phyloP scores from a whole-genome alignment of 805 yeast species.

The Metschnikowia peoriensis region DNA sequence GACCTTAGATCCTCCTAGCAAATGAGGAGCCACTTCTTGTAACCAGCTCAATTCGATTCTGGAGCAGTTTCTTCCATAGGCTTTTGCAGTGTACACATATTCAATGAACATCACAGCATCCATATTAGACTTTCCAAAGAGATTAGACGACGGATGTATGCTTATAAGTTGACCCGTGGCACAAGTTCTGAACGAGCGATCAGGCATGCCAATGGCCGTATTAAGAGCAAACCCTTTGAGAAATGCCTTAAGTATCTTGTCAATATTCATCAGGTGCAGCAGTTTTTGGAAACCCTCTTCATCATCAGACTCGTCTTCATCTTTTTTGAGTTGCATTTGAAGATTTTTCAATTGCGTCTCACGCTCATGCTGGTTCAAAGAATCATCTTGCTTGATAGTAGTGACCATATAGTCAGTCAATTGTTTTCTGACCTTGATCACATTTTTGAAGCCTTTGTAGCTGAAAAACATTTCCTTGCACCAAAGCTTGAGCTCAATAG shows the following conservation, averaged over 20 bases:
- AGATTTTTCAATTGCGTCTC: conserved; percentile 26
- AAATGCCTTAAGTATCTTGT: conserved; percentile 71
- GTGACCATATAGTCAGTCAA: conserved; percentile 63
- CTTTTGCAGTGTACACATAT: conserved; percentile 88
- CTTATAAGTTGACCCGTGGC: conserved; percentile 80
- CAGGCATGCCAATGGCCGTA: conserved; percentile 94
- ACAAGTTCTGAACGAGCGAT: conserved; percentile 85
- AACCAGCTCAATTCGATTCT: conserved; percentile 81
- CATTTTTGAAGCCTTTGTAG: conserved; percentile 77
- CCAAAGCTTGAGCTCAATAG: conserved; percentile 71
- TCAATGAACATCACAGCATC: conserved; percentile 95
- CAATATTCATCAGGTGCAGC: conserved; percentile 44
- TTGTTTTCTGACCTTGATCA: conserved; percentile 70
- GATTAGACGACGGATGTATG: conserved; percentile 85
- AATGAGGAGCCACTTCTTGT: conserved; percentile 73
- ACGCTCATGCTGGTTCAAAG: conserved; percentile 25
- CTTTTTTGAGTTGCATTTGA: conserved; percentile 25
- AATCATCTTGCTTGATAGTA: conserved; percentile 43
- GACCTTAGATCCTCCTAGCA: conserved; percentile 45
- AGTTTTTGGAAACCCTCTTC: conserved; percentile 20
- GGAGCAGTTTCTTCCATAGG: conserved; percentile 88
- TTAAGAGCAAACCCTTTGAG: conserved; percentile 80
- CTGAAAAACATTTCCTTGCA: conserved; percentile 77
- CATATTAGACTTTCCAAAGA: conserved; percentile 69
- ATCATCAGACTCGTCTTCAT: conserved; percentile 17